Evolutionary conservation across 176 grass and related monocot genomes (phyloP).

Genomic region (Neostapfia colusana): DNA sequence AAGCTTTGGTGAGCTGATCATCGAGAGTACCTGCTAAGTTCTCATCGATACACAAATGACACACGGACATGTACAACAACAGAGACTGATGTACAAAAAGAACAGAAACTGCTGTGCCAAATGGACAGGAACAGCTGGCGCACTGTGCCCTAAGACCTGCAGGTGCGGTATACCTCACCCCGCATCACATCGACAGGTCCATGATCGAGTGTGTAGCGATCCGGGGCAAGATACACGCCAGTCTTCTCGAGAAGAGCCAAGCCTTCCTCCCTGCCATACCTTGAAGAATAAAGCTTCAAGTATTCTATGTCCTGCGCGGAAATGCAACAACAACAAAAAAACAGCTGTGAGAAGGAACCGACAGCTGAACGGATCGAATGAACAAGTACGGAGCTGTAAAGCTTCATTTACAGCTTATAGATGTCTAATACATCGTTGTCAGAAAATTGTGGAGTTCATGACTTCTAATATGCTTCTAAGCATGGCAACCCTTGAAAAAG

Average conservation of each 20-base stretch:
- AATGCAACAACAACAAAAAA: neutral
- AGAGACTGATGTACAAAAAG: neutral
- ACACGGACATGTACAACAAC: constrained; percentile 27
- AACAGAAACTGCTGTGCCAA: neutral
- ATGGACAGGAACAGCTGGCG: neutral
- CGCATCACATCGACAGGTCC: constrained; percentile 78
- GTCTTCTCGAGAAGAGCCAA: constrained; percentile 75
- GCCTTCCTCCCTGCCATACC: constrained; percentile 63
- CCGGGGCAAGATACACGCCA: constrained; percentile 71
- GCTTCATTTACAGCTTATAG: neutral
- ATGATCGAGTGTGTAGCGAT: constrained; percentile 80
- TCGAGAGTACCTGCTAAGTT: neutral
- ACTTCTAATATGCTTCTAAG: neutral
- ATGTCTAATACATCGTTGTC: neutral
- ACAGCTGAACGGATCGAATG: neutral
- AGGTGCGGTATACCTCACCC: constrained; percentile 82
- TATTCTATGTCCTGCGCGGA: constrained; percentile 77
- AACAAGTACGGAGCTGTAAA: neutral
- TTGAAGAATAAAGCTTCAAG: constrained; percentile 90
- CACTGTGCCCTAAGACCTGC: constrained; percentile 45
- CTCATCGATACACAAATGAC: neutral
- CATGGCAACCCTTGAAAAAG: neutral
- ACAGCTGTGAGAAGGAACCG: neutral
- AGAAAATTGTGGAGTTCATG: neutral
- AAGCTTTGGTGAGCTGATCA: neutral